phyloP scores from a whole-genome alignment of 2,329 filamentous ascomycete species.

The Acrocalymma vagum region DNA sequence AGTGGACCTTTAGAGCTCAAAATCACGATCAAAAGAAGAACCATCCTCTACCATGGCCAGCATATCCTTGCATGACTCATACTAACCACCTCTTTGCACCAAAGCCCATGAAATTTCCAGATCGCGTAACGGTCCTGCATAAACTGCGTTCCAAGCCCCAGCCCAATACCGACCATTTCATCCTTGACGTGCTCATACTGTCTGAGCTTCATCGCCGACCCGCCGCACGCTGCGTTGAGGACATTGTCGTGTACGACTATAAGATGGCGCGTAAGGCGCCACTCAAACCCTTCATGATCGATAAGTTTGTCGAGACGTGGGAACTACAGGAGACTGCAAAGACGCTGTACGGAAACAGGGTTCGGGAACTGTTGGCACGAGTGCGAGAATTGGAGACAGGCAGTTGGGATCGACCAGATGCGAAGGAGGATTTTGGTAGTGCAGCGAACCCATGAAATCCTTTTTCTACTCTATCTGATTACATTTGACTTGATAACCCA shows the following conservation, averaged over 20 bases:
- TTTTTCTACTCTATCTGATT: slow-evolving; percentile 11
- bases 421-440: slow-evolving; percentile 71
- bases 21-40: too few species aligned
- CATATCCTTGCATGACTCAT: too few species aligned
- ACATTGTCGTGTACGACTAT: slow-evolving; percentile 83
- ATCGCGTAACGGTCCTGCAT: slow-evolving; percentile 84
- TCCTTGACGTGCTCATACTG: slow-evolving; percentile 71
- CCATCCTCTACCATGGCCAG: too few species aligned
- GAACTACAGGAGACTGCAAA: slow-evolving; percentile 68
- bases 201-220: slow-evolving; percentile 77
- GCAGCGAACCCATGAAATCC: slow-evolving; percentile 16
- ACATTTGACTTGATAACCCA: slow-evolving; percentile 15
- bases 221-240: slow-evolving; percentile 79
- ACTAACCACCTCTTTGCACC: too few species aligned
- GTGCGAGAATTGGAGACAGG: slow-evolving; percentile 71
- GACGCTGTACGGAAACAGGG: slow-evolving; percentile 59
- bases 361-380: slow-evolving; percentile 58
- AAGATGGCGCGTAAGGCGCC: slow-evolving; percentile 62
- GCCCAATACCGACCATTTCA: slow-evolving; percentile 61
- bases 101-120: slow-evolving; percentile 80
- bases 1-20: too few species aligned
- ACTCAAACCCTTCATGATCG: slow-evolving; percentile 68
- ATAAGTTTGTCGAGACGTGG: slow-evolving; percentile 68
- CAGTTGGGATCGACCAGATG: slow-evolving; percentile 77
- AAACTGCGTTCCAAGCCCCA: slow-evolving; percentile 69